Evolutionary conservation across 257 asterid species (phyloP).

Genomic region (Petunia secreta): DNA sequence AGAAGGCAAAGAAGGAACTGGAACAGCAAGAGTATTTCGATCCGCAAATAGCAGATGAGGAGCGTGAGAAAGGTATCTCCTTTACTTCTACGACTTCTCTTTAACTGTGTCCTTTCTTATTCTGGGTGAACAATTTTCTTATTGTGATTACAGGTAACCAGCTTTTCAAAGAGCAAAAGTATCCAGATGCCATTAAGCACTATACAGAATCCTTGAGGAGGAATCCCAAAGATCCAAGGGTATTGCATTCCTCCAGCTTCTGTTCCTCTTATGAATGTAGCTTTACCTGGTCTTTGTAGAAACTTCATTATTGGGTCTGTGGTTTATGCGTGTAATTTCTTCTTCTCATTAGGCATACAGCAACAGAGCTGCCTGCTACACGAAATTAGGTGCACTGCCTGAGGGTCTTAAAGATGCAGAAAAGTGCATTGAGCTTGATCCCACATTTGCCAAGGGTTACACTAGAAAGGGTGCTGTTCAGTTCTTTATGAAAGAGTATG

Average conservation of each 20-base stretch:
- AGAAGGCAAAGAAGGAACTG: conserved; percentile 85
- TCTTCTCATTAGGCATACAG: conserved; percentile 67
- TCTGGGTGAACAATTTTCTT: background rate
- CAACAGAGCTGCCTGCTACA: conserved; percentile 91
- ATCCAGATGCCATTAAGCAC: conserved; percentile 85
- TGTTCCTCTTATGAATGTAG: background rate
- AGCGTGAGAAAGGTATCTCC: conserved; percentile 85
- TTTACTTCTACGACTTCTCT: background rate
- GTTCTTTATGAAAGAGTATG: conserved; percentile 89
- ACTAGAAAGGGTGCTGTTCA: conserved; percentile 89
- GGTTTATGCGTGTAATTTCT: background rate
- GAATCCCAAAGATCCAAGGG: conserved; percentile 84
- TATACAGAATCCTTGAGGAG: conserved; percentile 79
- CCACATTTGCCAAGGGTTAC: conserved; percentile 81
- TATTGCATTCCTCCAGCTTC: conserved; percentile 18
- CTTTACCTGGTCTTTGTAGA: background rate
- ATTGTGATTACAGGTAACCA: conserved; percentile 59
- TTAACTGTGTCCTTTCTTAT: background rate
- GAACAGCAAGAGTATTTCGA: conserved; percentile 85
- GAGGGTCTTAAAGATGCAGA: conserved; percentile 96
- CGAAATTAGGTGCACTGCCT: conserved; percentile 90
- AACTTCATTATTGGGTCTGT: background rate
- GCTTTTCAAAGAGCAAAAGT: conserved; percentile 80
- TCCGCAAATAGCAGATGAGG: conserved; percentile 87
- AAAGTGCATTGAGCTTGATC: conserved; percentile 89